Base-by-base conservation (phyloP, 1,284 basidiomycete genomes). In the Mycosarcoma mackinlayi region DNA sequence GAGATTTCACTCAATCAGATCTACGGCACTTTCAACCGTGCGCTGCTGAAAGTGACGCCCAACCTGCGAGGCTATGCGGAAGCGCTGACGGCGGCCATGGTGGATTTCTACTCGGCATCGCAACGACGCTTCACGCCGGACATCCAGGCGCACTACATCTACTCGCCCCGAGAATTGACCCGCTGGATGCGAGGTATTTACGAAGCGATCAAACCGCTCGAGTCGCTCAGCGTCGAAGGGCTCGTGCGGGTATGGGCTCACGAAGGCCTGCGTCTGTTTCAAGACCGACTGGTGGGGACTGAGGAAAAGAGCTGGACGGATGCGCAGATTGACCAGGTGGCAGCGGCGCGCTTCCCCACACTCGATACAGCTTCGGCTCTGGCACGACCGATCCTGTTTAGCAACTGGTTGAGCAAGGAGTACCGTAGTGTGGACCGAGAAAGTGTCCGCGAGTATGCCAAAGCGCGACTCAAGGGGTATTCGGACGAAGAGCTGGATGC, bases 371-470 rank as follows among this genome's bases (percentile, higher is more conserved):
- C 89, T 18, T 91, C 92, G 1, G 75, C 73, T 13, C 87, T 99
- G 25, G 84, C 80, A 23, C 88, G 96, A 19, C 96, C 97, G 0
- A 95, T 99, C 72, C 86, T 99, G 31, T 99, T 94, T 87, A 96
- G 94, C 5, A 98, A 98, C 83, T 98, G 96, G 96, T 96, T 95
- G 1, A 94, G 94, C n/a, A 93, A 94, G 84, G 86, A 97, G 83
- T 98, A 98, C 83, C 89, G 96, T 57, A 90, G 94, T 3, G 95
- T 99, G 44, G 93, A 96, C 68, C 88, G 96, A 52, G 95, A 96
- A 77, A 86, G 89, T 37, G 88, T 99, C 10, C 89, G 96, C 46
- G 94, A 97, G 78, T 98, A 97, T 83, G 96, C 93, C 21, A 97
- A 96, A 84, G 94, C 96, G 27, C 89, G 97, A 37, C 86, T 99